These are phyloP conservation scores for Xylaria intraflava DNA, from an alignment of 495 filamentous ascomycete genomes.

Conservation along the genomic window DNA sequence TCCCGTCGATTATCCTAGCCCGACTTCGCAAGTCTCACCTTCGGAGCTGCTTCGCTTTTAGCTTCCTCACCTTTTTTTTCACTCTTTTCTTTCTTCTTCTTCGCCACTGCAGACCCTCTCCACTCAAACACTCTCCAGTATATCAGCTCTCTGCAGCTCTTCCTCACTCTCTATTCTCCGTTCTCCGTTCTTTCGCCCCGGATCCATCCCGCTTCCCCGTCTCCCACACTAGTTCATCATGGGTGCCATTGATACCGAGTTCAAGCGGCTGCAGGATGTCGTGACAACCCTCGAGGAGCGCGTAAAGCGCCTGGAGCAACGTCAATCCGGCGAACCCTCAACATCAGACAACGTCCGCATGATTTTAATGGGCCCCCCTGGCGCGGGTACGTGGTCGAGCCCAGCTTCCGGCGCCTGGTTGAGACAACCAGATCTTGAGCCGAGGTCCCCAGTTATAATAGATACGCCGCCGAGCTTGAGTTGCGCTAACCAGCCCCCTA, in stretches of 20 bases:
- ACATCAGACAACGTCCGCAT: slow-evolving; percentile 70
- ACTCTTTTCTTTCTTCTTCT: slow-evolving; percentile 11
- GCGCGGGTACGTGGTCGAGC: slow-evolving; percentile 66
- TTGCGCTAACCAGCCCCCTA: slow-evolving; percentile 25
- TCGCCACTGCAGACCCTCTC: slow-evolving; percentile 14
- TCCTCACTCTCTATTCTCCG: slow-evolving; percentile 1
- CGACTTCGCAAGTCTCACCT: slow-evolving; percentile 8
- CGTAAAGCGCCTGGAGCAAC: slow-evolving; percentile 67
- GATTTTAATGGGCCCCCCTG: slow-evolving; percentile 96
- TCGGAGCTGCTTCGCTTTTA: slow-evolving; percentile 2
- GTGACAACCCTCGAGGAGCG: slow-evolving; percentile 79
- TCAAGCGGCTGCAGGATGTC: slow-evolving; percentile 66
- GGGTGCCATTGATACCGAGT: slow-evolving; percentile 78
- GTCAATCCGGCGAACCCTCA: slow-evolving; percentile 45
- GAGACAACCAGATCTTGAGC: background rate
- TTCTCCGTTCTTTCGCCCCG: slow-evolving; percentile 21
- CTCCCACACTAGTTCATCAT: slow-evolving; percentile 45
- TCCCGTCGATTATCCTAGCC: slow-evolving; percentile 1
- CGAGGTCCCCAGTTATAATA: background rate
- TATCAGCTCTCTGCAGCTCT: slow-evolving; percentile 6
- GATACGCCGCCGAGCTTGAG: background rate
- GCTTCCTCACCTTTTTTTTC: slow-evolving; percentile 4
- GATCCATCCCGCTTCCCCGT: slow-evolving; percentile 30
- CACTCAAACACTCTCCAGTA: slow-evolving; percentile 8
- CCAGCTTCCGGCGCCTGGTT: background rate